phyloP scores from a whole-genome alignment of 805 yeast genomes.

The Danielia reshetovae region DNA sequence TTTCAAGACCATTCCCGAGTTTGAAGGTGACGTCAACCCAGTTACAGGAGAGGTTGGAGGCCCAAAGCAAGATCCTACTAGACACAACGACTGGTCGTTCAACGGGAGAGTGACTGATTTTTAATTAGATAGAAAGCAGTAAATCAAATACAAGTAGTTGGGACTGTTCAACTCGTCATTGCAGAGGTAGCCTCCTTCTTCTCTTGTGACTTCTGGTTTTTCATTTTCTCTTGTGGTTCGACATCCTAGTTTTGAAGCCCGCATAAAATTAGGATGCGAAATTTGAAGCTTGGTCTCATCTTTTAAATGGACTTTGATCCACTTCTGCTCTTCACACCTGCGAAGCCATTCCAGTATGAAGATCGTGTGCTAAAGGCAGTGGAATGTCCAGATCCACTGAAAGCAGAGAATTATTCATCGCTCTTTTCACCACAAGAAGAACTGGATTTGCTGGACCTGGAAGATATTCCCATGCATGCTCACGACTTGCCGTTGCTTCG shows the following conservation, averaged over 20 bases:
- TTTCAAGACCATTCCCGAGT: constrained; percentile 83
- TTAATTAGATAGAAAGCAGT: constrained; percentile 34
- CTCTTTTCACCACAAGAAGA: too few species aligned
- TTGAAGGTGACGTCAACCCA: constrained; percentile 92
- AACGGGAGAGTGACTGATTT: constrained; percentile 97
- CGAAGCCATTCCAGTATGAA: too few species aligned
- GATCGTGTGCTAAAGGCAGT: too few species aligned
- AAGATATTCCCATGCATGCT: constrained; percentile 42
- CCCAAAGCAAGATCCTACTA: constrained; percentile 94
- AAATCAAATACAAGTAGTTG: constrained; percentile 3
- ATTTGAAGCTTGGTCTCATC: too few species aligned
- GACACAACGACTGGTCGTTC: constrained; percentile 83
- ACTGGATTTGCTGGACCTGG: too few species aligned
- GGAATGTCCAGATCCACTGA: too few species aligned
- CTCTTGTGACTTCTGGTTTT: too few species aligned
- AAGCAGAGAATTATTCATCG: too few species aligned
- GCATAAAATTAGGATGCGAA: too few species aligned
- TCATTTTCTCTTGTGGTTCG: too few species aligned
- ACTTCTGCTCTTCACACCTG: constrained; percentile 35
- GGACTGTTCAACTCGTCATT: constrained; percentile 37
- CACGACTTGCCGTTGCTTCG: constrained; percentile 58
- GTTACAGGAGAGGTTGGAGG: constrained; percentile 95
- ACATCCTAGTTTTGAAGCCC: too few species aligned
- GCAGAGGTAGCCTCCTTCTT: too few species aligned
- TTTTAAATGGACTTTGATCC: constrained; percentile 42